These are phyloP conservation scores for Saraca asoca DNA, from an alignment of 331 rosid genomes.

Conservation along the genomic window DNA sequence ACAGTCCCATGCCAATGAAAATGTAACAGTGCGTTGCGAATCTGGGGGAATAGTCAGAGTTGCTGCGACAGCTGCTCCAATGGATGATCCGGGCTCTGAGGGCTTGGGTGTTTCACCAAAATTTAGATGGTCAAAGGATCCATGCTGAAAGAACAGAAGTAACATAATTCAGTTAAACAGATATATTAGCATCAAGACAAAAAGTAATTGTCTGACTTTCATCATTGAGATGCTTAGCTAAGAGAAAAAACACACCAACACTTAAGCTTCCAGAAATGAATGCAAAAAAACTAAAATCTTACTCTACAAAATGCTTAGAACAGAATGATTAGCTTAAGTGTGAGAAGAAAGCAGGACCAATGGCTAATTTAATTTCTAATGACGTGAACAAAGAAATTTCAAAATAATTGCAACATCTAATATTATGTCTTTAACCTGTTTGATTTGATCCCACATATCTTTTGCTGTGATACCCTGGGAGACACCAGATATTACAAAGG, in stretches of 20 bases:
- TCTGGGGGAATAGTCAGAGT: constrained; percentile 68
- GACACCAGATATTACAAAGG: constrained; percentile 75
- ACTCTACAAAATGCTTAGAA: constrained; percentile 22
- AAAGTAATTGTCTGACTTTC: neutral
- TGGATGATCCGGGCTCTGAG: constrained; percentile 82
- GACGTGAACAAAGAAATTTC: constrained; percentile 9
- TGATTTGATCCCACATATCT: constrained; percentile 87
- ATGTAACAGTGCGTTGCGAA: constrained; percentile 67
- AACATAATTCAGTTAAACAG: constrained; percentile 32
- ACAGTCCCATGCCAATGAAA: constrained; percentile 94
- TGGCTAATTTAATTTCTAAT: neutral
- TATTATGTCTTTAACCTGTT: constrained; percentile 57
- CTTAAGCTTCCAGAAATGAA: constrained; percentile 18
- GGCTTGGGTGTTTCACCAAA: constrained; percentile 50
- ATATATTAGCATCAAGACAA: constrained; percentile 7
- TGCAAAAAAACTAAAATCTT: constrained; percentile 21
- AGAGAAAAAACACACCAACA: neutral
- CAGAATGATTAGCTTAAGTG: constrained; percentile 22
- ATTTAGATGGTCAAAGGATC: constrained; percentile 72
- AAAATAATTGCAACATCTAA: constrained; percentile 16
- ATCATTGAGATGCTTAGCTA: neutral
- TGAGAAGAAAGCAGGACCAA: constrained; percentile 13
- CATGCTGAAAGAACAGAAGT: constrained; percentile 55
- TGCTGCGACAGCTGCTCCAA: constrained; percentile 95
- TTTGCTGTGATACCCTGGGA: constrained; percentile 70